Conservation (phyloP, 225 moss, liverwort and hornwort species). For the Thuidium tamariscinum region DNA sequence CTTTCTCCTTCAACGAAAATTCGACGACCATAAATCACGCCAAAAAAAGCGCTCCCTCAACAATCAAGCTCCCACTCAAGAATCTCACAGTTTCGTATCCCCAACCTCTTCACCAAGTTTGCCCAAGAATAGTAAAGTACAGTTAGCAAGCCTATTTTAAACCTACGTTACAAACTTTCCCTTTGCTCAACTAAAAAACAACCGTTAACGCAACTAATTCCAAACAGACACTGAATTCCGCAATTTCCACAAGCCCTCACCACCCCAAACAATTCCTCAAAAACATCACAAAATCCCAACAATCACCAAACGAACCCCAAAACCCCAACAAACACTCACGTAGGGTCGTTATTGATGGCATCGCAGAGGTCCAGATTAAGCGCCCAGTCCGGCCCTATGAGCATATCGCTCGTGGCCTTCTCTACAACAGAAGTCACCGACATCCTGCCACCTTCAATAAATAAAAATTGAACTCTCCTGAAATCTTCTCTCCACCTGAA, state of each 20-base stretch:
- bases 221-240: background rate
- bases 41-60: background rate
- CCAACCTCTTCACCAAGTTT: background rate
- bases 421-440: constrained; percentile 35
- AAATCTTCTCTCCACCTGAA: background rate
- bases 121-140: background rate
- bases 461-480: background rate
- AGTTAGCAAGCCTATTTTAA: background rate
- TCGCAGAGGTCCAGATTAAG: constrained; percentile 44
- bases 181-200: background rate
- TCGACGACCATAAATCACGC: background rate
- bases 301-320: background rate
- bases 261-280: background rate
- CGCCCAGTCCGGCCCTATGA: constrained; percentile 46
- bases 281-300: background rate
- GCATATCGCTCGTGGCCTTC: constrained; percentile 47
- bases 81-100: background rate
- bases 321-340: constrained; percentile 7
- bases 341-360: constrained; percentile 34
- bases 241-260: background rate
- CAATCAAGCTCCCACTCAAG: background rate
- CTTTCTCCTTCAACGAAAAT: background rate
- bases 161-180: background rate
- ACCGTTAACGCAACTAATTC: background rate
- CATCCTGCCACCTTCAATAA: constrained; percentile 6